phyloP scores from a whole-genome alignment of 306 rosid species.

The Castanea sativa region DNA sequence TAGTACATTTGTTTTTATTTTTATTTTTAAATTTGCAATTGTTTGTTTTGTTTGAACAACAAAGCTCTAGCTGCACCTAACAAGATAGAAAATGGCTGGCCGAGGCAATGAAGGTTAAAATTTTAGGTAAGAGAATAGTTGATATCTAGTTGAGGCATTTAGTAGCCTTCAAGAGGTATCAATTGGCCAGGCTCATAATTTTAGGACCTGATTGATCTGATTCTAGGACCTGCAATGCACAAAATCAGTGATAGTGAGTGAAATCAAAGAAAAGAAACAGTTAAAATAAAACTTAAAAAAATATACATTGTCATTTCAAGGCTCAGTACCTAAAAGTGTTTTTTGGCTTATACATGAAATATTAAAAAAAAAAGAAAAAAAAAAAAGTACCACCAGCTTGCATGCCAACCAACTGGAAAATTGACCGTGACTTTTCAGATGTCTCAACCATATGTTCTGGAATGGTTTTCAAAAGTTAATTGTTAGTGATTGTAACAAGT shows the following conservation, averaged over 20 bases:
- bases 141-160: slow-evolving; percentile 4
- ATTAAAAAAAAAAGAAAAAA: not conserved
- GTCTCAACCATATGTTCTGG: not conserved
- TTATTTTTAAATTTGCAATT: not conserved
- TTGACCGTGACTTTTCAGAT: not conserved
- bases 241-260: not conserved
- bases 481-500: not conserved
- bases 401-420: not conserved
- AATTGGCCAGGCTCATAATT: not conserved
- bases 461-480: not conserved
- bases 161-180: not conserved
- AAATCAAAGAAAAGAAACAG: not conserved
- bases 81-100: not conserved
- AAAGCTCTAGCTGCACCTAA: slow-evolving; percentile 7
- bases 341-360: not conserved
- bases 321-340: not conserved
- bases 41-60: slow-evolving; percentile 11
- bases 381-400: not conserved
- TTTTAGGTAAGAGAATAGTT: slow-evolving; percentile 4
- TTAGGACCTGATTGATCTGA: not conserved
- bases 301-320: not conserved
- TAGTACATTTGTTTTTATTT: not conserved
- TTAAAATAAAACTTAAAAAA: not conserved
- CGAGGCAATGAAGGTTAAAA: slow-evolving; percentile 9
- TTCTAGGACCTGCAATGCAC: not conserved